Conservation (phyloP, 1,139 yeast species). For the Petasospora rhodanensis region DNA sequence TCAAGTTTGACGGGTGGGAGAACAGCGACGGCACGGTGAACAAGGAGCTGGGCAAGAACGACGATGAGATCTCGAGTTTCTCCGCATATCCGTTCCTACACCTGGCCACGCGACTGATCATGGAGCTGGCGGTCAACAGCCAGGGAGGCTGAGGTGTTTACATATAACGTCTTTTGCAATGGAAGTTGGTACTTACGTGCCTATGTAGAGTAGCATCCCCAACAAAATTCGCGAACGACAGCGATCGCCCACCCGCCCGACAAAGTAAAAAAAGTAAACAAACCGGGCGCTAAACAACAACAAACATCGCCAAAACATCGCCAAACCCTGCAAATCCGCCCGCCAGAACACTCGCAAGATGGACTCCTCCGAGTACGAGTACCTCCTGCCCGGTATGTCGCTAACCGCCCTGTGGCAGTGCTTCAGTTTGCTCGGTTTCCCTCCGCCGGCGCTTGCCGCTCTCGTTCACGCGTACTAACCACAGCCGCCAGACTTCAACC, state of each 20-base stretch:
- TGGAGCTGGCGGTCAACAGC: conserved; percentile 94
- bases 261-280: no score
- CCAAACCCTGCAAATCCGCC: neutral
- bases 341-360: conserved; percentile 6
- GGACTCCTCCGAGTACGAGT: conserved; percentile 19
- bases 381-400: conserved; percentile 25
- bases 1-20: conserved; percentile 98
- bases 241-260: no score
- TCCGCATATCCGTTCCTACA: conserved; percentile 95
- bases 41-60: conserved; percentile 27
- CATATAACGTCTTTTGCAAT: no score
- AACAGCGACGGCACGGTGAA: conserved; percentile 28
- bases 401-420: no score
- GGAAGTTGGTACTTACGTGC: no score
- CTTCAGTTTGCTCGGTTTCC: no score
- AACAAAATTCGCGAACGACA: no score
- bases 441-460: no score
- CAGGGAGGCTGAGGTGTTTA: conserved; percentile 40
- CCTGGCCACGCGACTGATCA: conserved; percentile 83
- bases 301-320: no score
- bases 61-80: conserved; percentile 76
- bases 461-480: no score
- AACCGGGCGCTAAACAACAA: neutral
- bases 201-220: no score
- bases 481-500: conserved; percentile 63